phyloP scores from a whole-genome alignment of 306 rosid species.

The Lablab purpureus region DNA sequence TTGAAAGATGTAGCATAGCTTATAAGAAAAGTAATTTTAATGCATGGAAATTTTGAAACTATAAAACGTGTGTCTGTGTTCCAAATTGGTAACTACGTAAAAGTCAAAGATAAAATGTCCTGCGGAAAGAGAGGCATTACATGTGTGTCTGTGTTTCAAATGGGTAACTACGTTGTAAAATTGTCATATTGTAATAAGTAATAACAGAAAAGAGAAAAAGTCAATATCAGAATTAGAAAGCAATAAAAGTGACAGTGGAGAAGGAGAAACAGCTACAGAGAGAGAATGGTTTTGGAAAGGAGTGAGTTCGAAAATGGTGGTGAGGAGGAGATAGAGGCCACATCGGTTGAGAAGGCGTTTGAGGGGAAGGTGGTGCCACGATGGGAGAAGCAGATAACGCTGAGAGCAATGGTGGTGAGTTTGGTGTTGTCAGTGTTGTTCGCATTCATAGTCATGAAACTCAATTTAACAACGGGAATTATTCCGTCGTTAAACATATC shows the following conservation, averaged over 20 bases:
- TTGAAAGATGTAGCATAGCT: no score
- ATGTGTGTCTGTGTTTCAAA: no score
- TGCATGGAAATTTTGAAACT: no score
- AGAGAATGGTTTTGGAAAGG: neutral
- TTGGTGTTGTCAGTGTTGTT: constrained; percentile 45
- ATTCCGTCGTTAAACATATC: constrained; percentile 58
- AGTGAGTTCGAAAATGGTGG: neutral
- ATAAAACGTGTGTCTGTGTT: no score
- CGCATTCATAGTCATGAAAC: constrained; percentile 61
- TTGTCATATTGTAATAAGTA: neutral
- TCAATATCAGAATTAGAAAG: neutral
- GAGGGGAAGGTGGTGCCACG: constrained; percentile 44
- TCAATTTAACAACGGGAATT: constrained; percentile 57
- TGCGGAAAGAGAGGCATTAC: no score
- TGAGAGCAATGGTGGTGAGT: constrained; percentile 51
- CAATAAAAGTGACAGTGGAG: neutral
- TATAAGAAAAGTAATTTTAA: no score
- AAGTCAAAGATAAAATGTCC: no score
- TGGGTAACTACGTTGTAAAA: no score
- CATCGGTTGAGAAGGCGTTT: constrained; percentile 50
- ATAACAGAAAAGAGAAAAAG: neutral
- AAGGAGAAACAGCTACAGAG: neutral
- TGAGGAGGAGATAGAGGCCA: neutral
- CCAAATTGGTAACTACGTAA: no score
- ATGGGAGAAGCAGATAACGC: constrained; percentile 52